Conservation (phyloP, 2,329 filamentous ascomycete species). For the Trichoderma guizhouense region DNA sequence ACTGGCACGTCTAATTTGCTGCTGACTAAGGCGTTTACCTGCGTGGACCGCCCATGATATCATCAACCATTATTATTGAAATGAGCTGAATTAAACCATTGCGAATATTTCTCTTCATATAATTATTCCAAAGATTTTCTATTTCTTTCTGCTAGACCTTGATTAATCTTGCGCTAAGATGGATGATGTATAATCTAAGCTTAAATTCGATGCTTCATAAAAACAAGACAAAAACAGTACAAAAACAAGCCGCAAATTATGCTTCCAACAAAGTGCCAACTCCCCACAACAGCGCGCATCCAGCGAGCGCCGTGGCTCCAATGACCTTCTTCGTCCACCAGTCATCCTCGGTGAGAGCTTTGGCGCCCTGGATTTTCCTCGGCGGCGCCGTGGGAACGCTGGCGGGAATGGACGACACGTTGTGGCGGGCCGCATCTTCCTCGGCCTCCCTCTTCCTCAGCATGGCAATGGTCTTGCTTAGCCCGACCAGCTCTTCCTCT, state of each 20-base stretch:
- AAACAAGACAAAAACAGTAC: neutral
- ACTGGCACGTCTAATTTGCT: neutral
- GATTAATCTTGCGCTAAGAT: neutral
- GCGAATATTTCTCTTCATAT: neutral
- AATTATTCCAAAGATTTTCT: neutral
- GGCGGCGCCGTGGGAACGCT: conserved; percentile 28
- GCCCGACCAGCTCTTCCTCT: conserved; percentile 72
- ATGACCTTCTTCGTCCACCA: conserved; percentile 65
- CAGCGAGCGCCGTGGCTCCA: conserved; percentile 60
- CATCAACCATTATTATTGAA: neutral
- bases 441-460: conserved; percentile 49
- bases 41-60: neutral
- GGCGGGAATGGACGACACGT: conserved; percentile 28
- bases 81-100: neutral
- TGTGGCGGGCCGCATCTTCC: conserved; percentile 35
- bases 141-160: neutral
- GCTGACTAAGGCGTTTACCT: neutral
- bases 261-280: conserved; percentile 51
- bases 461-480: conserved; percentile 64
- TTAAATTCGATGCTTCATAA: neutral
- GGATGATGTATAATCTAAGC: neutral
- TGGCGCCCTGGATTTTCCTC: conserved; percentile 41
- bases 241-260: conserved; percentile 2
- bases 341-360: conserved; percentile 61
- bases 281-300: conserved; percentile 58